Base-by-base conservation (phyloP, 2,329 filamentous ascomycete species). In the Metarhizium robertsii region DNA sequence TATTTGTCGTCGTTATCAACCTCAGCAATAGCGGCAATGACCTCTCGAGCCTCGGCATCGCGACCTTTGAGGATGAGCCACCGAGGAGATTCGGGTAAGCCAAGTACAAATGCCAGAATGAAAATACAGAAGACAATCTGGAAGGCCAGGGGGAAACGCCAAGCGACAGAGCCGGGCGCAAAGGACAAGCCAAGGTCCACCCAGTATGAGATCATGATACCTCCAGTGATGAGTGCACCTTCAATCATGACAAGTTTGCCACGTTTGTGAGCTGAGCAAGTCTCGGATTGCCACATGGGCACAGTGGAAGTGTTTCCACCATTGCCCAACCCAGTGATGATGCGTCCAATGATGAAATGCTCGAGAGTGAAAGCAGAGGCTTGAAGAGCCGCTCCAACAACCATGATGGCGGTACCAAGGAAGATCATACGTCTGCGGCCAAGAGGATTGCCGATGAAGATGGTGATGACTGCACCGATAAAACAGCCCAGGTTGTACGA, bases 201-300 rank as follows among this genome's bases (percentile, higher is more conserved):
- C 81, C 81, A 85, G 66, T 83, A 83, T 4, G 75, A 77, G 25
- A 83, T 71, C 63, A 77, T 79, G 64, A 83, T 79, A 40, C 80
- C 80, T 29, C 74, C 73, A 0, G 79, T 80, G 59, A 84, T 81
- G 53, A 83, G 69, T 5, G 79, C 78, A 18, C 79, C 79, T 63
- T 84, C 80, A 50, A 83, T 75, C 78, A 83, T 81, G 64, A 84
- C 79, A 30, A 83, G 70, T 60, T 80, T 81, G n/a, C 80, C 80
- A 51, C 80, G 73, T 61, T 81, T 79, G 61, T 84, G 77, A 3
- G 79, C 71, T 16, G 75, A 76, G 43, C 79, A 82, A 0, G 77
- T 80, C 64, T 84, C 81, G 0, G 79, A 80, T 57, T 84, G 79
- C 80, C 81, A 85, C 51, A 79, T 83, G 4, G 81, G 81, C 0